These are phyloP conservation scores for Rhodosporidiobolus odoratus DNA, from an alignment of 768 basidiomycete species.

Conservation along the genomic window DNA sequence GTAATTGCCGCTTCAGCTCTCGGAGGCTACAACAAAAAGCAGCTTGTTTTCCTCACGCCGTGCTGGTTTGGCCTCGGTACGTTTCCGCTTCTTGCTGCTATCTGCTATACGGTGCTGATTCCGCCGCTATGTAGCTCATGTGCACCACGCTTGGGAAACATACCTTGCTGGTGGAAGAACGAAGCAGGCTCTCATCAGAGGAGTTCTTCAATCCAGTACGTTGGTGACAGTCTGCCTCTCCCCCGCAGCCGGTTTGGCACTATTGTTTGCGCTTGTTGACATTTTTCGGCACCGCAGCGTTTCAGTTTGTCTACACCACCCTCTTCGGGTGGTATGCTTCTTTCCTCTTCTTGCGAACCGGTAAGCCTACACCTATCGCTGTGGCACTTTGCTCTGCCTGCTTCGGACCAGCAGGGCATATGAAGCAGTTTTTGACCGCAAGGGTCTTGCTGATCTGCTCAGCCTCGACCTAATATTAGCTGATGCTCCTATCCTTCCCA, in stretches of 20 bases:
- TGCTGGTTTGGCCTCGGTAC: conserved; percentile 80
- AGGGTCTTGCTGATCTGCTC: background rate
- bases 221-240: background rate
- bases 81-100: conserved; percentile 42
- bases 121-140: conserved; percentile 60
- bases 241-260: no score
- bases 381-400: background rate
- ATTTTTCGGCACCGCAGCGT: conserved; percentile 53
- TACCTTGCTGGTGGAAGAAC: conserved; percentile 71
- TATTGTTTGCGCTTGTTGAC: no score
- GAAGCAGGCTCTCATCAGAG: conserved; percentile 58
- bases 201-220: conserved; percentile 45
- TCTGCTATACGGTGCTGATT: background rate
- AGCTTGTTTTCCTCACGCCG: conserved; percentile 74
- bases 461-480: background rate
- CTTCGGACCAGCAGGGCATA: no score
- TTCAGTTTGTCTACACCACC: conserved; percentile 86
- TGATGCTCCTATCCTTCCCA: no score
- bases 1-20: conserved; percentile 69
- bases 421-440: background rate
- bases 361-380: conserved; percentile 42
- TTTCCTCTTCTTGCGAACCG: conserved; percentile 78
- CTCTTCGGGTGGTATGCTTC: conserved; percentile 84
- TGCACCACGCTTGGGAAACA: conserved; percentile 84
- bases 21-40: conserved; percentile 54